These are phyloP conservation scores for Phytophthora niederhauseri DNA, from an alignment of 352 stramenopile genomes.

Conservation along the genomic window DNA sequence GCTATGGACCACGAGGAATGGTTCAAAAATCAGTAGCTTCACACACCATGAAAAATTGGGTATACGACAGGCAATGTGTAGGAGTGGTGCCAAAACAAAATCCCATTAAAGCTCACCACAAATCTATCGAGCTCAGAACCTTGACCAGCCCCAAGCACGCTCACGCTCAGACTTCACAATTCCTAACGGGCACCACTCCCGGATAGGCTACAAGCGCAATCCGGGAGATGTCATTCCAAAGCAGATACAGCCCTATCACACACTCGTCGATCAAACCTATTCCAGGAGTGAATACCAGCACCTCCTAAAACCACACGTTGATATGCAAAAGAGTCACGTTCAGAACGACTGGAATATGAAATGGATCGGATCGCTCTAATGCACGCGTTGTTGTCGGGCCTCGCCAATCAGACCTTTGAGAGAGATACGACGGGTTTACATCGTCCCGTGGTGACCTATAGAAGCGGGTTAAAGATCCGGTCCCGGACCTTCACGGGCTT, in stretches of 20 bases:
- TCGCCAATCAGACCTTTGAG: neutral
- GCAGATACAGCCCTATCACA: neutral
- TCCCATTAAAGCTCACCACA: too few species aligned
- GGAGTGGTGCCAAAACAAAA: too few species aligned
- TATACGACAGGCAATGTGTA: too few species aligned
- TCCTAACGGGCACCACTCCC: neutral
- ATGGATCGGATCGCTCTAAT: neutral
- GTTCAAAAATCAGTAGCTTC: too few species aligned
- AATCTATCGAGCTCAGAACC: too few species aligned
- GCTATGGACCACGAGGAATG: too few species aligned
- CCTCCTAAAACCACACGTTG: neutral
- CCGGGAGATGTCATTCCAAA: neutral
- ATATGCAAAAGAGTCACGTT: neutral
- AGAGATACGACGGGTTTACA: neutral
- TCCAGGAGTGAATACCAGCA: neutral
- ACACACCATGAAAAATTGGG: too few species aligned
- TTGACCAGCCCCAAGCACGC: neutral
- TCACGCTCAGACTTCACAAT: neutral
- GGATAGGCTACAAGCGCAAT: neutral
- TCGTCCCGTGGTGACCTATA: neutral
- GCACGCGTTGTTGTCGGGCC: neutral
- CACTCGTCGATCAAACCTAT: neutral
- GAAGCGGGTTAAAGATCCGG: neutral
- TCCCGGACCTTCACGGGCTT: neutral
- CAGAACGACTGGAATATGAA: neutral